Conservation (phyloP, 2,329 filamentous ascomycete species). For the Samsoniella hepiali region DNA sequence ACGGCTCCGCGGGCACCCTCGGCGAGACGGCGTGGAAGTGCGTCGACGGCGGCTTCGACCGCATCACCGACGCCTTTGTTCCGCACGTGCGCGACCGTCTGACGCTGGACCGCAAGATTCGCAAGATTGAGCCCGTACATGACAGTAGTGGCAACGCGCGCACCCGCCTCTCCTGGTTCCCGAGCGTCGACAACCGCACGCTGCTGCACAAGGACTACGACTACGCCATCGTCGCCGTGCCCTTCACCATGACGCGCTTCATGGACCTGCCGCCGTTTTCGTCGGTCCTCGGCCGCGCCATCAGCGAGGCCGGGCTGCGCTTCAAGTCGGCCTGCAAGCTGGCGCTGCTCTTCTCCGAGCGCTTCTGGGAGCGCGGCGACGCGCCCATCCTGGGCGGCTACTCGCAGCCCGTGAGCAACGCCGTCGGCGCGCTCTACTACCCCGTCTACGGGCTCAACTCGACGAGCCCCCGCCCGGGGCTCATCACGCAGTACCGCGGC, state of each 20-base stretch:
- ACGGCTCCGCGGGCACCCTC: conserved; percentile 26
- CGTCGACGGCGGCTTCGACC: conserved; percentile 29
- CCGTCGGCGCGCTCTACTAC: conserved; percentile 34
- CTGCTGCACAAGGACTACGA: conserved; percentile 29
- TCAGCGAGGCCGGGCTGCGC: conserved; percentile 28
- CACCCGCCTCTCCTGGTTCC: conserved; percentile 14
- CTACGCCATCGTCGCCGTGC: conserved; percentile 33
- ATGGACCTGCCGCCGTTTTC: conserved; percentile 32
- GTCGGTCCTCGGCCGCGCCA: conserved; percentile 24
- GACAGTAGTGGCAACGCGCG: background rate
- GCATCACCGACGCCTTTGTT: conserved; percentile 29
- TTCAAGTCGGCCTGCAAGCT: conserved; percentile 34
- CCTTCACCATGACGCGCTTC: conserved; percentile 33
- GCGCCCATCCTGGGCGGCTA: conserved; percentile 32
- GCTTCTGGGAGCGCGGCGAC: conserved; percentile 33
- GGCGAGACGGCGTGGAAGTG: conserved; percentile 28
- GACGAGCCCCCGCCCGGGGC: conserved; percentile 32
- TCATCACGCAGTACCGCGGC: conserved; percentile 32
- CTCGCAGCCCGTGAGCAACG: conserved; percentile 29
- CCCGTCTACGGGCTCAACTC: conserved; percentile 36
- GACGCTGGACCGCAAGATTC: conserved; percentile 27
- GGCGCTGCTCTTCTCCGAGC: conserved; percentile 30
- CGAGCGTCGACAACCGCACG: conserved; percentile 8
- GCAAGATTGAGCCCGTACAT: conserved; percentile 7
- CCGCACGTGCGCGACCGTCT: conserved; percentile 28